Evolutionary conservation across 371 early-diverging fungal species (phyloP).

Genomic region (Mucor plumbeus): DNA sequence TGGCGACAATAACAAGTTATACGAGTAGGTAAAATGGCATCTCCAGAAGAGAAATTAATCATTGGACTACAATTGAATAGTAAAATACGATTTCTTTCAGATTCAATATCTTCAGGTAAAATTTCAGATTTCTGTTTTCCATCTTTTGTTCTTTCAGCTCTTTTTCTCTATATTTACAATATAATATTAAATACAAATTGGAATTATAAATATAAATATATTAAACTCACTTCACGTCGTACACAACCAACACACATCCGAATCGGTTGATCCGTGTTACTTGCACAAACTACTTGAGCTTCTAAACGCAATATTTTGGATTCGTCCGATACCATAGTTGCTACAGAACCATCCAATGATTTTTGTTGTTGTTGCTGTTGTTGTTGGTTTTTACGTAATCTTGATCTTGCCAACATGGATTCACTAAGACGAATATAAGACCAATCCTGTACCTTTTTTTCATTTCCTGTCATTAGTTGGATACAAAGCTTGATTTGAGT

Average conservation of each 20-base stretch:
- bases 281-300: slow-evolving; percentile 80
- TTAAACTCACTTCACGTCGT: slow-evolving; percentile 71
- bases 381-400: slow-evolving; percentile 24
- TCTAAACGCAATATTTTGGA: slow-evolving; percentile 67
- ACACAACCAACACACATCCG: slow-evolving; percentile 83
- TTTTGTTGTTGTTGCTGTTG: slow-evolving; percentile 9
- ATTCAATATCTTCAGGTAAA: slow-evolving; percentile 47
- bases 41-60: slow-evolving; percentile 84
- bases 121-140: slow-evolving; percentile 32
- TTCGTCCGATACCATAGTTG: slow-evolving; percentile 29
- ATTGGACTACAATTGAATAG: slow-evolving; percentile 83
- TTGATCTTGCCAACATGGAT: slow-evolving; percentile 66
- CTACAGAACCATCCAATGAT: slow-evolving; percentile 9
- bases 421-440: slow-evolving; percentile 82
- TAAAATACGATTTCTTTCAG: slow-evolving; percentile 71
- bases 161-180: slow-evolving; percentile 35
- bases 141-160: slow-evolving; percentile 54
- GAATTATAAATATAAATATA: no score
- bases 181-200: background rate
- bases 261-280: slow-evolving; percentile 74
- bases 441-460: slow-evolving; percentile 75
- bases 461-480: slow-evolving; percentile 71
- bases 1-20: slow-evolving; percentile 95
- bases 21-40: slow-evolving; percentile 83
- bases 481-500: slow-evolving; percentile 90